Conservation (phyloP, 2,329 filamentous ascomycete genomes). For the Colletotrichum tofieldiae region DNA sequence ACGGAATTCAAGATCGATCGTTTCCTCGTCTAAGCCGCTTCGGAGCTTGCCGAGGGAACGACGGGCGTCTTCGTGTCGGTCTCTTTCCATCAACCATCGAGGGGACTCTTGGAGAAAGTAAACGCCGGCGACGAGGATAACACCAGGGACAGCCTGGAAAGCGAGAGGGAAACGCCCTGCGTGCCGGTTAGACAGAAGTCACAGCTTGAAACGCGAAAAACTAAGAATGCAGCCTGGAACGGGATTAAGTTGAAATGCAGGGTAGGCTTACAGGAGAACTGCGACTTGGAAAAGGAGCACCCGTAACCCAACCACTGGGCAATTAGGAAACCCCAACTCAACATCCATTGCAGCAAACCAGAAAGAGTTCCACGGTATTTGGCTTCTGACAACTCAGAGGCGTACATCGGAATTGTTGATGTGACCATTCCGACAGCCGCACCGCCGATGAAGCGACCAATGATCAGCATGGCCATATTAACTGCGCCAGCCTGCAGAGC, state of each 20-base stretch:
- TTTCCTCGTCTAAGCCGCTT: constrained; percentile 48
- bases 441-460: constrained; percentile 65
- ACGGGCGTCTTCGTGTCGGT: constrained; percentile 52
- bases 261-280: constrained; percentile 50
- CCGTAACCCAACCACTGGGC: constrained; percentile 55
- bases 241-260: constrained; percentile 43
- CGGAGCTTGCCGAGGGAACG: constrained; percentile 53
- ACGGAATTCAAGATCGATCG: constrained; percentile 57
- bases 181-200: not conserved
- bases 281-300: constrained; percentile 47
- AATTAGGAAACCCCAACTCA: constrained; percentile 58
- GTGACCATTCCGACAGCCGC: constrained; percentile 64
- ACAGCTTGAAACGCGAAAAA: constrained; percentile 42
- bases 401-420: constrained; percentile 63
- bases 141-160: constrained; percentile 48
- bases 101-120: constrained; percentile 49
- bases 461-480: constrained; percentile 61
- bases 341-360: constrained; percentile 61
- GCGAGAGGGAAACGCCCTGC: constrained; percentile 52
- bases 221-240: constrained; percentile 29
- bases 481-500: constrained; percentile 52
- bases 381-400: constrained; percentile 58
- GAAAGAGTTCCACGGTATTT: constrained; percentile 56
- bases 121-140: constrained; percentile 46
- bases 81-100: constrained; percentile 54